Evolutionary conservation across 495 filamentous ascomycete genomes (phyloP).

Genomic region (Bombardia bombarda): DNA sequence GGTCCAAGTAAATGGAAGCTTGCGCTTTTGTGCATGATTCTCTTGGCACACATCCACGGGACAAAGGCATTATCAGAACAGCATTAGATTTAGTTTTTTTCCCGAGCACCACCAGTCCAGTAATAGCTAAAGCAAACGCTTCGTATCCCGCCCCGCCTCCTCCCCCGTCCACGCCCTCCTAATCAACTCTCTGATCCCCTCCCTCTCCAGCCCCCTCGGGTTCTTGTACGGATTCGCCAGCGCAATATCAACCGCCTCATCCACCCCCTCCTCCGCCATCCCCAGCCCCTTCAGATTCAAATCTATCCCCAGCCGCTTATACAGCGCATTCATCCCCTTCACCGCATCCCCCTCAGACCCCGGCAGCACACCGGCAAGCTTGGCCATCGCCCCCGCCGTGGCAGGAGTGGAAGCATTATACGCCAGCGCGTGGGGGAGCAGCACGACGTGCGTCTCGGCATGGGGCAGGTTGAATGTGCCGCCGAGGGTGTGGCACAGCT

Average conservation of each 20-base stretch:
- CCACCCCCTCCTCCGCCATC: slow-evolving; percentile 59
- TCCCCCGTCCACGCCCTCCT: slow-evolving; percentile 63
- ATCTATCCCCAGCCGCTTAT: slow-evolving; percentile 50
- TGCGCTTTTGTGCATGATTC: no score
- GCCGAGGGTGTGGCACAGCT: slow-evolving; percentile 61
- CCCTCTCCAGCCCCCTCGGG: slow-evolving; percentile 49
- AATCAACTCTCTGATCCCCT: slow-evolving; percentile 54
- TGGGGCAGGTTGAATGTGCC: slow-evolving; percentile 64
- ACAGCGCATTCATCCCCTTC: slow-evolving; percentile 52
- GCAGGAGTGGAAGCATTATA: slow-evolving; percentile 60
- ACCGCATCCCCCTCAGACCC: slow-evolving; percentile 49
- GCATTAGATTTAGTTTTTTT: no score
- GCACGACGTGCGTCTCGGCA: slow-evolving; percentile 61
- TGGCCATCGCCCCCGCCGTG: slow-evolving; percentile 51
- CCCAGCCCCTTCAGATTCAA: slow-evolving; percentile 50
- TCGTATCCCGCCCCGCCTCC: slow-evolving; percentile 47
- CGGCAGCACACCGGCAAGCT: slow-evolving; percentile 50
- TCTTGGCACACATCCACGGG: no score
- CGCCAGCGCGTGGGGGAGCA: slow-evolving; percentile 58
- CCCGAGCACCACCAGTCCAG: no score
- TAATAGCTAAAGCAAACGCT: not conserved
- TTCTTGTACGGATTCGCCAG: slow-evolving; percentile 59
- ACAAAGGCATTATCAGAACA: no score
- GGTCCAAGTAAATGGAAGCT: no score
- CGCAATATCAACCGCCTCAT: slow-evolving; percentile 58